These are phyloP conservation scores for Extremus antarcticus DNA, from an alignment of 495 filamentous ascomycete genomes.

Conservation along the genomic window DNA sequence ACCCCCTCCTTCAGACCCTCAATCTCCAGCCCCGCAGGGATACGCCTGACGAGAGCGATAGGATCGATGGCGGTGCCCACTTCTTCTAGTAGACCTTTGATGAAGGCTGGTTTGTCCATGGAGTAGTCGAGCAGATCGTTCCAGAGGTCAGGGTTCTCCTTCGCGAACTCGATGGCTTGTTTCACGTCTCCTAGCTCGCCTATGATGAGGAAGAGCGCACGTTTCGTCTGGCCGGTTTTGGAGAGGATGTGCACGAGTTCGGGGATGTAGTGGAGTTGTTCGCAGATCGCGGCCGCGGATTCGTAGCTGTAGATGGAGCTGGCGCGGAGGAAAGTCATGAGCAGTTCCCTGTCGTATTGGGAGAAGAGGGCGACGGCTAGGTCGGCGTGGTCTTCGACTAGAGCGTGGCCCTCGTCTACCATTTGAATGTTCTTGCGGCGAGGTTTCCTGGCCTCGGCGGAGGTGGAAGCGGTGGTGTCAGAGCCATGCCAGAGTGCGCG, in stretches of 20 bases:
- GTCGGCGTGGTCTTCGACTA: constrained; percentile 69
- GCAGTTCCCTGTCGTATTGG: constrained; percentile 60
- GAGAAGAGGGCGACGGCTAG: constrained; percentile 77
- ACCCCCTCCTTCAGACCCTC: constrained; percentile 79
- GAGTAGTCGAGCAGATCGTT: constrained; percentile 86
- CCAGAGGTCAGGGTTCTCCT: constrained; percentile 85
- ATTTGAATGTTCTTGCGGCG: constrained; percentile 11
- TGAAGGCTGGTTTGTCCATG: constrained; percentile 94
- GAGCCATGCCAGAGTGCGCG: constrained; percentile 73
- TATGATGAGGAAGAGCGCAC: constrained; percentile 82
- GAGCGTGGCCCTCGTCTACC: constrained; percentile 53
- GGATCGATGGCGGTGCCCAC: constrained; percentile 88
- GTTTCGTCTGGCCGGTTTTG: constrained; percentile 85
- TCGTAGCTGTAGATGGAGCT: constrained; percentile 68
- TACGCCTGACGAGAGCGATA: constrained; percentile 75
- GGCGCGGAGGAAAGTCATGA: constrained; percentile 83
- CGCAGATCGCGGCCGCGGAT: constrained; percentile 68
- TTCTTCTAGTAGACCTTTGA: constrained; percentile 82
- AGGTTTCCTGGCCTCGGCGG: constrained; percentile 4
- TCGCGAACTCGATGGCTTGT: constrained; percentile 86
- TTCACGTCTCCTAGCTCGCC: constrained; percentile 76
- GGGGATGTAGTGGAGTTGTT: constrained; percentile 62
- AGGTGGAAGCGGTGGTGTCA: constrained; percentile 36
- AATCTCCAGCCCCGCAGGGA: constrained; percentile 84
- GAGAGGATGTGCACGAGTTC: constrained; percentile 90